Base-by-base conservation (phyloP, 768 basidiomycete genomes). In the Russula brevipes region DNA sequence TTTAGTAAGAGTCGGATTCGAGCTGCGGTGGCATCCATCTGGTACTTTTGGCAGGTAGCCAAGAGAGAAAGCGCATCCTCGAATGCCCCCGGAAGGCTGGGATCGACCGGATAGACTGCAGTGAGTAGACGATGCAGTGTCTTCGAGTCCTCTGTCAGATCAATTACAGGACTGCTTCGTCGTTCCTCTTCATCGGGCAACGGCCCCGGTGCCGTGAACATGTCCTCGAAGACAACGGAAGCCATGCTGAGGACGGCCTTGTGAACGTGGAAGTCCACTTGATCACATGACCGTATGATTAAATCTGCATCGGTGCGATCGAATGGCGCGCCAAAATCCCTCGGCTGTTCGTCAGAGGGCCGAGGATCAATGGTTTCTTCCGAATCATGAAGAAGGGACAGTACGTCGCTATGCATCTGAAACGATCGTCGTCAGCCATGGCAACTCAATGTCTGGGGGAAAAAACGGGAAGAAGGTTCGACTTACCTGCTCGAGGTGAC, bases 171-270 rank as follows among this genome's bases (percentile, higher is more conserved):
- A n/a, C 5, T 46, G 38, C 5, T 7, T 14, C 19, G 36, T 14
- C 19, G 36, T 24, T 16, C 45, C 47, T 55, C 17, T 30, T 24
- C 52, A 2, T 17, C 19, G 0, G 47, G 41, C 7, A 8, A 38
- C 12, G 60, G 19, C 5, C 47, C 49, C 8, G 49, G 49, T 1
- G 47, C 33, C 1, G 78, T 76, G 66, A 86, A 81, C 75, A 84
- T 81, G 65, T 78, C 76, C 53, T 75, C 75, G 66, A 87, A 86
- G 70, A 87, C 80, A 5, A 81, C 76, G 10, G 86, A 87, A 0
- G 83, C 80, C 16, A 84, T 69, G 17, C 81, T 77, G 11, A 87
- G 75, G 59, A 86, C 73, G 45, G 79, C 66, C 66, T 81, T 82
- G 76, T 82, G 81, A 59, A 82, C 79, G 62, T 77, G 77, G 72